Base-by-base conservation (phyloP, 805 yeast genomes). In the Maudiozyma turicensis region DNA sequence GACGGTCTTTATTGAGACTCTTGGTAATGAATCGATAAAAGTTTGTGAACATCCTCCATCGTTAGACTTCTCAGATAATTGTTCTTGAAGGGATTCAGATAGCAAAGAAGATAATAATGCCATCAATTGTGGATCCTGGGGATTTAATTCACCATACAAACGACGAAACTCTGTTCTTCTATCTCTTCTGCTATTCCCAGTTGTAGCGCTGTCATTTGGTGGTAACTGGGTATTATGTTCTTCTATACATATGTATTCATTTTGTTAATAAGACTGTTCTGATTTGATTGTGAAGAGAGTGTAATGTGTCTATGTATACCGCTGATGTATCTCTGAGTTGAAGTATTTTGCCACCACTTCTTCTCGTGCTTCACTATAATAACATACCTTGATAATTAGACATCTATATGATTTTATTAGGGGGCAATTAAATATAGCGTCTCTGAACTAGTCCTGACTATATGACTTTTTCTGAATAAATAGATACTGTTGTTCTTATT, bases 11-110 rank as follows among this genome's bases (percentile, higher is more conserved):
- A 72, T 68, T 1, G 78, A 69, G 0, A 90, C 80, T 50, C 98
- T 67, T 30, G 88, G 95, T 47, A 90, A 71, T 0, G 84, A 71
- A 59, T 89, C 97, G 6, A 91, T 67, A 58, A 78, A 87, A 41
- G 74, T 75, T 53, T 84, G 85, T 9, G 80, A 69, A 5, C 87
- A 85, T 0, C 93, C 91, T 9, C 26, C 26, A 48, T 66, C 54
- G 10, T 52, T 50, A 44, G 62, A 51, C 31, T 61, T 62, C 15
- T 60, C 59, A 8, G 66, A 47, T 59, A 59, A 57, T 50, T 59
- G 63, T 43, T 58, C 58, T 43, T 60, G 66, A 39, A 56, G 20
- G 48, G 58, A 29, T 39, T 52, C 58, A 6, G 65, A 66, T 39
- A 56, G 60, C 54, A 48, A 50, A 31, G 31, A 48, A 14, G 49